These are phyloP conservation scores for Aspergillus quadrilineatus DNA, from an alignment of 2,329 filamentous ascomycete genomes.

Conservation along the genomic window DNA sequence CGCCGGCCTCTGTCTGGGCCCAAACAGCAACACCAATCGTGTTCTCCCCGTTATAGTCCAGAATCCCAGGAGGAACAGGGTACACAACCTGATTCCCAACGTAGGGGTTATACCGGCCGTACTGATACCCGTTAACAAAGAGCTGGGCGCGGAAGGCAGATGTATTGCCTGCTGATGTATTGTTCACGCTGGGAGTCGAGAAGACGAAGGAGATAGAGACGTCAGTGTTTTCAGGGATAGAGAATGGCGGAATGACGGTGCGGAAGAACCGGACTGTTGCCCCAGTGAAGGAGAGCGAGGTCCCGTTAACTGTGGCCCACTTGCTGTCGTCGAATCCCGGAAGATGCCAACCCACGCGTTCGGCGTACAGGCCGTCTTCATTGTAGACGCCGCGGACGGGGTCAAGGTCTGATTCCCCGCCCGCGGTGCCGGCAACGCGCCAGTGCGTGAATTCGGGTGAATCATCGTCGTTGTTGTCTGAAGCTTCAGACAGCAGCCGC, in stretches of 20 bases:
- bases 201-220: slow-evolving; percentile 58
- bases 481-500: slow-evolving; percentile 34
- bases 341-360: slow-evolving; percentile 60
- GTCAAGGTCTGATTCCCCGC: slow-evolving; percentile 54
- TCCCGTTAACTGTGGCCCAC: slow-evolving; percentile 37
- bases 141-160: slow-evolving; percentile 53
- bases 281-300: slow-evolving; percentile 42
- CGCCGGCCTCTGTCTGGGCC: slow-evolving; percentile 57
- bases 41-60: slow-evolving; percentile 60
- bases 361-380: slow-evolving; percentile 59
- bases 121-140: slow-evolving; percentile 67
- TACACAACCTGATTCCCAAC: slow-evolving; percentile 62
- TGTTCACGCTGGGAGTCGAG: slow-evolving; percentile 41
- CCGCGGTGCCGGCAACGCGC: slow-evolving; percentile 60
- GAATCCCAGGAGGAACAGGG: slow-evolving; percentile 59
- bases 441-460: slow-evolving; percentile 53
- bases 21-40: slow-evolving; percentile 59
- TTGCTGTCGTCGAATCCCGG: slow-evolving; percentile 53
- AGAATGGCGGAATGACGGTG: slow-evolving; percentile 51
- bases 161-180: slow-evolving; percentile 3
- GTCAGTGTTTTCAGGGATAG: slow-evolving; percentile 54
- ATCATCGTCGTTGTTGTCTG: slow-evolving; percentile 34
- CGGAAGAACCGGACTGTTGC: slow-evolving; percentile 59
- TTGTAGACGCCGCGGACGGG: slow-evolving; percentile 56
- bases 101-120: slow-evolving; percentile 59